Base-by-base conservation (phyloP, 495 filamentous ascomycete species). In the Hypoxylon trugodes region DNA sequence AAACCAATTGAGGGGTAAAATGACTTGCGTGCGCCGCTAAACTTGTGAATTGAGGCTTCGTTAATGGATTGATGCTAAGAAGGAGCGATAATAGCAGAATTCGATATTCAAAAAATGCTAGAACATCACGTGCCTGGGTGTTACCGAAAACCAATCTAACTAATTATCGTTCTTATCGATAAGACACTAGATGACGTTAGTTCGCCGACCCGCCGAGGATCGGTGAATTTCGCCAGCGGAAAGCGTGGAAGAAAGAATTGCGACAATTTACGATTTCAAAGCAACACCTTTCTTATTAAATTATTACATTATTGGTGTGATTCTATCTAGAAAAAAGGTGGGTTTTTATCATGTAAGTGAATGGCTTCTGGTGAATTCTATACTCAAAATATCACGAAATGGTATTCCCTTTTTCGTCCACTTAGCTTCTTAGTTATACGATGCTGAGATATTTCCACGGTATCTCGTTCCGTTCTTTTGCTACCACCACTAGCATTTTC, bases 221-320 rank as follows among this genome's bases (percentile, higher is more conserved):
- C 56, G 56, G 26, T 30, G 9, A 30, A 30, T 30, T 30, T 9
- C 26, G 26, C 9, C 26, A 30, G n/a, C n/a, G n/a, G n/a, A n/a
- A n/a, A n/a, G n/a, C n/a, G n/a, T n/a, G n/a, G n/a, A n/a, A n/a
- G n/a, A n/a, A n/a, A n/a, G n/a, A n/a, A n/a, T n/a, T n/a, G n/a
- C n/a, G 35, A 46, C 28, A 21, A 52, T 53, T 47, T 42, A 45
- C 64, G 74, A 78, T 78, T 78, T 78, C 76, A 78, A 78, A 78
- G 71, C 76, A 78, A 62, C 49, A n/a, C n/a, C n/a, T n/a, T n/a
- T n/a, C n/a, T 51, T 55, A 57, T 57, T 61, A 60, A 62, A 59
- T 66, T 42, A 55, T 28, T 49, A 33, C 50, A 30, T 35, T 59
- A 62, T 47, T 40, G 48, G 24, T 54, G 13, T 22, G 21, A 16